Evolutionary conservation across 2,329 filamentous ascomycete genomes (phyloP).

Genomic region (Calonectria crousiana): DNA sequence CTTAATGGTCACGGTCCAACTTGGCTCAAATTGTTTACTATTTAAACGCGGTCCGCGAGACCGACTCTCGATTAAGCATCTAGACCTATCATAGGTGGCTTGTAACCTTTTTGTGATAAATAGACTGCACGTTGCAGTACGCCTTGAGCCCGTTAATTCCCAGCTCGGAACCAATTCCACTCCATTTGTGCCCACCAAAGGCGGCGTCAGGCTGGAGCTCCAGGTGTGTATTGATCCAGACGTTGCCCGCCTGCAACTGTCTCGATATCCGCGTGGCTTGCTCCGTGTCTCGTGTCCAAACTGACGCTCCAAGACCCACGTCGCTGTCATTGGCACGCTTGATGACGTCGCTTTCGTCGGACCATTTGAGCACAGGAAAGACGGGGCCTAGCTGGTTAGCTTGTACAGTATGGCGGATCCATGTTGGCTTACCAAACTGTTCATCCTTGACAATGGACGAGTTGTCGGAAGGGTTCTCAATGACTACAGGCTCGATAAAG

Average conservation of each 20-base stretch:
- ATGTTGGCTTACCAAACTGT: conserved; percentile 50
- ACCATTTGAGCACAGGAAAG: conserved; percentile 70
- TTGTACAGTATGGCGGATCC: accelerated
- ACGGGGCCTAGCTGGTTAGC: conserved; percentile 53
- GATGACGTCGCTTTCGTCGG: conserved; percentile 68
- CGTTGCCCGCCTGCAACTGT: conserved; percentile 65
- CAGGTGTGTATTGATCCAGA: conserved; percentile 65
- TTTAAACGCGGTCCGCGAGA: too few relatives aligned
- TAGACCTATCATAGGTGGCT: not conserved
- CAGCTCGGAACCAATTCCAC: conserved; percentile 31
- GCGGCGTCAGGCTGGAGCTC: conserved; percentile 19
- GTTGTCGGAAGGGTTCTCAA: conserved; percentile 39
- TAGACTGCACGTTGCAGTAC: conserved; percentile 25
- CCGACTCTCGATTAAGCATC: too few relatives aligned
- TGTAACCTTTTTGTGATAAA: not conserved
- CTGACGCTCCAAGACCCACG: conserved; percentile 65
- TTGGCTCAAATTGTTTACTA: too few relatives aligned
- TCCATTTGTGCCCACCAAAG: conserved; percentile 33
- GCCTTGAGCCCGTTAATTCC: conserved; percentile 24
- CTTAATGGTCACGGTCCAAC: too few relatives aligned
- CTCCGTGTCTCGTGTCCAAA: conserved; percentile 66
- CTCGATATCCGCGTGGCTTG: conserved; percentile 63
- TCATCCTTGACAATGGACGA: conserved; percentile 69
- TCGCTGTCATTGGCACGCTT: conserved; percentile 63
- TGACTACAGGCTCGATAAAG: conserved; percentile 32